These are phyloP conservation scores for Capsella rubella DNA, from an alignment of 441 rosid genomes.

Conservation along the genomic window DNA sequence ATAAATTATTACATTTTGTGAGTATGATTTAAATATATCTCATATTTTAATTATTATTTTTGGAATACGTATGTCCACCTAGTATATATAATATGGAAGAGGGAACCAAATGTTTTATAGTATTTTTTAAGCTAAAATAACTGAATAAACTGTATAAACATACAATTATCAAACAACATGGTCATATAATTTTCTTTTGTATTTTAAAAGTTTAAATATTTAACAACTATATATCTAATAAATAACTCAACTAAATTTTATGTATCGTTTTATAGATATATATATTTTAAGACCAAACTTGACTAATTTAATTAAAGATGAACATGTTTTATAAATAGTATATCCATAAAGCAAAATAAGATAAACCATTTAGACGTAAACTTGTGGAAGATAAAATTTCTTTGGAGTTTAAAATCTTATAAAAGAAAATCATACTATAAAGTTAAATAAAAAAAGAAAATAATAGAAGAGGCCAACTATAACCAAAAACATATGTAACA, in stretches of 20 bases:
- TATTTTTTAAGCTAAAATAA: neutral
- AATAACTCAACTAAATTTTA: neutral
- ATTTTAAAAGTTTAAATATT: neutral
- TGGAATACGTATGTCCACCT: neutral
- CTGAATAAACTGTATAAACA: neutral
- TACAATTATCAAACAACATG: neutral
- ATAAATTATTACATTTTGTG: neutral
- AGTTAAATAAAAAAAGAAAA: too few relatives aligned
- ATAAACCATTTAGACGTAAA: neutral
- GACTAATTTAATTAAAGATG: neutral
- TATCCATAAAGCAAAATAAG: neutral
- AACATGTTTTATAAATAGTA: neutral
- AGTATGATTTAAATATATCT: neutral
- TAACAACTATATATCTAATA: neutral
- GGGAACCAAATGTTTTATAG: neutral
- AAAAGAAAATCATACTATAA: too few relatives aligned
- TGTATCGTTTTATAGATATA: too few relatives aligned
- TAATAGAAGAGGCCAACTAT: too few relatives aligned
- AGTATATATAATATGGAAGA: neutral
- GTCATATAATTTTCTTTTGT: neutral
- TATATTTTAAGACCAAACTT: neutral
- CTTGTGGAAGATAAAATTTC: too few relatives aligned
- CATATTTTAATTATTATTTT: neutral
- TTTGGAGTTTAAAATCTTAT: too few relatives aligned
- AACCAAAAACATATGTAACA: too few relatives aligned